These are phyloP conservation scores for Blastobotrys capitulatus DNA, from an alignment of 1,139 yeast species.

Conservation along the genomic window DNA sequence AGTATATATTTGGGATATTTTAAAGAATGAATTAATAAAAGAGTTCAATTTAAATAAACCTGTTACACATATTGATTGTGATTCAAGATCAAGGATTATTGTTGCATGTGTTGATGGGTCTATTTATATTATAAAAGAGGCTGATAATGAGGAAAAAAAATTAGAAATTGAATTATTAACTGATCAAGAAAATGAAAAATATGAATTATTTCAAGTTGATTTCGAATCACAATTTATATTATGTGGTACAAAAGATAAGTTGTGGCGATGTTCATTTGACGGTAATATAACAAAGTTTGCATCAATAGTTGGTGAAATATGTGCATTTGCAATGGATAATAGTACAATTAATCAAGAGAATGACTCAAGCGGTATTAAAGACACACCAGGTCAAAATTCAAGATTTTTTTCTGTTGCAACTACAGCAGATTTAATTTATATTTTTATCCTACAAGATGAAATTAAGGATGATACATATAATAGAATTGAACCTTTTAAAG, in stretches of 20 bases:
- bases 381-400: conserved; percentile 52
- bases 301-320: conserved; percentile 11
- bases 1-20: conserved; percentile 24
- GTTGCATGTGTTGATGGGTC: conserved; percentile 11
- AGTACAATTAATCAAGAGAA: conserved; percentile 18
- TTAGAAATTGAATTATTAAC: neutral
- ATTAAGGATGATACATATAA: conserved; percentile 19
- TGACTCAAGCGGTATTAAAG: conserved; percentile 22
- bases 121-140: neutral
- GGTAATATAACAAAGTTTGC: neutral
- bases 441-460: conserved; percentile 40
- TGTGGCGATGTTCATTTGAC: conserved; percentile 3
- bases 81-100: conserved; percentile 20
- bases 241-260: conserved; percentile 15
- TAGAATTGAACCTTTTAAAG: conserved; percentile 27
- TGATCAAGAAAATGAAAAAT: neutral
- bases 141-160: neutral
- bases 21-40: conserved; percentile 11
- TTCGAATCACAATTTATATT: conserved; percentile 21
- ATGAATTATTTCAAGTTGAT: conserved; percentile 19
- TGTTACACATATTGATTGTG: conserved; percentile 22
- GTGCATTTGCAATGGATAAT: conserved; percentile 22
- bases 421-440: conserved; percentile 33
- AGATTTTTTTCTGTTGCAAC: conserved; percentile 44
- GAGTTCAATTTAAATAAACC: neutral